A percentile compares a stretch with the other conserved stretches of the same genome.
Conservation (phyloP, 768 basidiomycete species). For the Daedaleopsis nitida region DNA sequence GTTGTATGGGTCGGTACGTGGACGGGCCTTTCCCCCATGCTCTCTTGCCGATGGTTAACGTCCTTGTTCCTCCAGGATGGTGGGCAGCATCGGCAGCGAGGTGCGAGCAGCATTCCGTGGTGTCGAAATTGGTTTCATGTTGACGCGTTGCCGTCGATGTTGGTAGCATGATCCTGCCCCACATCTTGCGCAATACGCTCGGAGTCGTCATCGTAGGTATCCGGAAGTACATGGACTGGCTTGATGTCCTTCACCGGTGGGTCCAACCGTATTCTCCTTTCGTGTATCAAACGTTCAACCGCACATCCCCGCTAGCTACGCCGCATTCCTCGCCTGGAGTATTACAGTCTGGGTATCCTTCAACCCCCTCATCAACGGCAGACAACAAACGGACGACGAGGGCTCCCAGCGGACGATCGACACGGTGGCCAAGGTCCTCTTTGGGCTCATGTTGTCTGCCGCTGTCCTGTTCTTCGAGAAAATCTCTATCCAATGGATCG, state of each 20-base stretch:
- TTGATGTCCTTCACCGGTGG: slow-evolving; percentile 63
- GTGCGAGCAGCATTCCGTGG: slow-evolving; percentile 32
- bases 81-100: slow-evolving; percentile 72
- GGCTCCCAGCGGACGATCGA: slow-evolving; percentile 26
- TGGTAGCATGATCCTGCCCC: slow-evolving; percentile 44
- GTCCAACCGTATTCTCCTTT: neutral
- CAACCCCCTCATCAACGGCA: slow-evolving; percentile 61
- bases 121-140: slow-evolving; percentile 26
- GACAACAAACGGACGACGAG: slow-evolving; percentile 34
- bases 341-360: slow-evolving; percentile 71
- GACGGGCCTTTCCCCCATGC: neutral
- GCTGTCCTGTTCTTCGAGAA: slow-evolving; percentile 80
- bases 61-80: slow-evolving; percentile 51
- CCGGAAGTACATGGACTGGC: slow-evolving; percentile 80
- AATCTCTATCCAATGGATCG: slow-evolving; percentile 84
- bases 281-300: slow-evolving; percentile 24
- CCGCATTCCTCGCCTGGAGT: slow-evolving; percentile 71
- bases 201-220: slow-evolving; percentile 74
- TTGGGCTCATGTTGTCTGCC: slow-evolving; percentile 70
- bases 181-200: slow-evolving; percentile 59
- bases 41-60: slow-evolving; percentile 3
- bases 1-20: slow-evolving; percentile 73
- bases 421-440: slow-evolving; percentile 66
- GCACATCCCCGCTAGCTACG: slow-evolving; percentile 42
- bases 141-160: neutral